These are phyloP conservation scores for Macrolepiota fuliginosa DNA, from an alignment of 768 basidiomycete species.

Conservation along the genomic window DNA sequence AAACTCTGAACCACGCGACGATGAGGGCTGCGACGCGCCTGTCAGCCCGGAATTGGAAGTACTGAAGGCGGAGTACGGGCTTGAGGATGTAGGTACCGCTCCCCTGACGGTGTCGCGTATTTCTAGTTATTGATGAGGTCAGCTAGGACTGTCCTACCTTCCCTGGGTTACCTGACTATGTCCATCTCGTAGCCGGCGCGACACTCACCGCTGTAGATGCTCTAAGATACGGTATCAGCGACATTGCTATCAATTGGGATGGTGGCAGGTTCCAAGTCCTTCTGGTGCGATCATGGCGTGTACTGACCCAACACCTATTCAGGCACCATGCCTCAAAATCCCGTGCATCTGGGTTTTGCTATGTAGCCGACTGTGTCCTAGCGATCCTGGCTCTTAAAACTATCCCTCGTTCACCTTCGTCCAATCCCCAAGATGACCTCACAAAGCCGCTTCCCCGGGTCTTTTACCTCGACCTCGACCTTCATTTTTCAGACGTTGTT, in stretches of 20 bases:
- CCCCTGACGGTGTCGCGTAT: not conserved
- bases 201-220: slow-evolving; percentile 70
- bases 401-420: slow-evolving; percentile 20
- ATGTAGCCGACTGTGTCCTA: slow-evolving; percentile 86
- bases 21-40: not conserved
- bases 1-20: slow-evolving; percentile 20
- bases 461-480: slow-evolving; percentile 90
- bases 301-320: not conserved
- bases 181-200: slow-evolving; percentile 70
- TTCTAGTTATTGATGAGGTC: not conserved
- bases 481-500: slow-evolving; percentile 90
- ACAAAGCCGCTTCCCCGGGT: slow-evolving; percentile 41
- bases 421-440: slow-evolving; percentile 2
- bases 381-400: slow-evolving; percentile 72
- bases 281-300: not conserved
- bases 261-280: slow-evolving; percentile 64
- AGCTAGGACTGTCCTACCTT: slow-evolving; percentile 84
- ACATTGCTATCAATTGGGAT: slow-evolving; percentile 85
- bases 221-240: slow-evolving; percentile 46
- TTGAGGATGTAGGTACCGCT: slow-evolving; percentile 31
- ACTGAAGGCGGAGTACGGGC: slow-evolving; percentile 44
- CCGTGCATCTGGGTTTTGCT: slow-evolving; percentile 88
- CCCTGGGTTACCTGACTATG: slow-evolving; percentile 63
- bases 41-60: not conserved
- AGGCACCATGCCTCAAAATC: slow-evolving; percentile 85